Evolutionary conservation across 768 basidiomycete species (phyloP), one percentile per base, ranked within the genome.

Genomic region (Suillus subaureus): DNA sequence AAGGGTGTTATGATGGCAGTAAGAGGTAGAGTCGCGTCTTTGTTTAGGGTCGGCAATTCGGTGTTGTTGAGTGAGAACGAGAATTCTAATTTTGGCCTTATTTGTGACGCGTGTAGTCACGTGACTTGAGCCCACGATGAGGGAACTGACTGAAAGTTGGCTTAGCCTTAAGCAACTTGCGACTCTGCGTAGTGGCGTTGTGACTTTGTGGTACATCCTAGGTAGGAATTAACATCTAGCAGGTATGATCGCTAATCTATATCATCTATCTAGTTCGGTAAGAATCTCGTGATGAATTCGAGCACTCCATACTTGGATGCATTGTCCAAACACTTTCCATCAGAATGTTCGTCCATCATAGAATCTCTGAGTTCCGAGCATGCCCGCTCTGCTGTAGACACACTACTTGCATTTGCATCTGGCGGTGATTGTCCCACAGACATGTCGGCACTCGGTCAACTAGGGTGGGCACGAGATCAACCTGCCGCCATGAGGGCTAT

Each of bases 21-120:
- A 63, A 63, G 69, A 74, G 66, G 67, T 45, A 58, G 70, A 70
- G 68, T 64, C 75, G 73, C 73, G 75, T 78, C 76, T 62, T 65
- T 28, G 65, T 76, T 76, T 76, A 75, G 76, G 77, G 76, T 73
- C 67, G 75, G 76, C 62, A 56, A 64, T 70, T 78, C 70, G 70
- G 71, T 64, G 65, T 58, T 58, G 57, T 77, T 75, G 72, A 73
- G 68, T 67, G 65, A 23, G 26, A 57, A 57, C 15, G 37, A 40
- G 28, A 39, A 39, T 57, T 23, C 57, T 40, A 58, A 40, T 39
- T 58, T 58, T 39, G 56, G 56, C 8, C 23, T 39, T 18, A 18
- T 52, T 52, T 52, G n/a, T 28, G 63, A 75, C 74, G 74, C 74
- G 74, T 70, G 68, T 13, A 7, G 2, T 74, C 73, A 74, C 69